Evolutionary conservation across 257 asterid genomes (phyloP).

Genomic region (Forsythia viridissima): DNA sequence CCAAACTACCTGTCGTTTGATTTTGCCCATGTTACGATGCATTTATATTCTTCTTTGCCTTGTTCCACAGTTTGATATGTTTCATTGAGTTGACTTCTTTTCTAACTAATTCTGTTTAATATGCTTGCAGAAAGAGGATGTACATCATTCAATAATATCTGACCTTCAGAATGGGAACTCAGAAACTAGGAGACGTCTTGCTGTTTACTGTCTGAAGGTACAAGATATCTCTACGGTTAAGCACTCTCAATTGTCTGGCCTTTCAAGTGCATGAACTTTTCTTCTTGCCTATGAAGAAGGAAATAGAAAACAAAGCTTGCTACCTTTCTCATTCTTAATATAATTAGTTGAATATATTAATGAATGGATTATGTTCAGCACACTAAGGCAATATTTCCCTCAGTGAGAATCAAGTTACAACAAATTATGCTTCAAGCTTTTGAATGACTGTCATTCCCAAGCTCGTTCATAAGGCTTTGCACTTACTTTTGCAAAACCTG

Average conservation of each 20-base stretch:
- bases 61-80: slow-evolving; percentile 2
- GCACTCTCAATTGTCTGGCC: background rate
- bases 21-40: slow-evolving; percentile 7
- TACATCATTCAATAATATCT: slow-evolving; percentile 95
- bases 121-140: slow-evolving; percentile 91
- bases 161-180: slow-evolving; percentile 97
- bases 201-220: slow-evolving; percentile 96
- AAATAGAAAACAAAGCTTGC: background rate
- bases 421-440: background rate
- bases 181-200: slow-evolving; percentile 95
- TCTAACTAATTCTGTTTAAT: slow-evolving; percentile 4
- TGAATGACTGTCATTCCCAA: background rate
- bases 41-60: background rate
- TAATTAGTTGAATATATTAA: background rate
- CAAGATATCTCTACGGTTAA: slow-evolving; percentile 22
- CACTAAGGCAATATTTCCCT: background rate
- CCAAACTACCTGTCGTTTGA: slow-evolving; percentile 19
- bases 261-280: background rate
- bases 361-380: background rate
- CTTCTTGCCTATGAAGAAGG: background rate
- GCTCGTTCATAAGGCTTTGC: background rate
- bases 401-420: background rate
- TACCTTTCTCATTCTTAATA: background rate
- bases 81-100: slow-evolving; percentile 20
- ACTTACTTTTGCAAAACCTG: background rate